Evolutionary conservation across 1,284 basidiomycete genomes (phyloP), one percentile per base, ranked within the genome.

Genomic region (Trametes hirsuta): DNA sequence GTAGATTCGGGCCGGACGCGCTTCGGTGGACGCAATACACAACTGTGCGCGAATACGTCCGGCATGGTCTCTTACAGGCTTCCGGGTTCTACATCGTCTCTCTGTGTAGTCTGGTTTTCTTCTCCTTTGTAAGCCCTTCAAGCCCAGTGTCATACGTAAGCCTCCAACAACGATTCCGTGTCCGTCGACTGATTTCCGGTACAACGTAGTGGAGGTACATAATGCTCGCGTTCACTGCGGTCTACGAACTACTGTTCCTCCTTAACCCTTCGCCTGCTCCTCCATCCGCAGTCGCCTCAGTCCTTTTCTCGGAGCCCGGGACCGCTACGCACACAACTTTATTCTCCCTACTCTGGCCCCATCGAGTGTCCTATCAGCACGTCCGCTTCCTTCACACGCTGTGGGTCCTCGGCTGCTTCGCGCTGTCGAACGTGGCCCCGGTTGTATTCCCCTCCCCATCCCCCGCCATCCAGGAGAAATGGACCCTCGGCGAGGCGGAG

Each of bases 1-100:
- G 22, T 63, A 83, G 92, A 59, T 95, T 95, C 69, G 93, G 93
- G 0, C 86, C 90, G 3, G 84, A 86, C 34, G 86, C 88, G 2
- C 66, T 93, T 22, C 70, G 67, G 0, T 95, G 93, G 91, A 81
- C 78, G 36, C 77, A 86, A 30, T 87, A 87, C 62, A 78, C 78
- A n/a, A 89, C 88, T 0, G 75, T 80, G 25, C 79, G 82, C 52
- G 93, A 95, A 56, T 93, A 87, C 66, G 76, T 95, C 49, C 76
- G 79, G n/a, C 80, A 81, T 6, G 94, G 94, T 2, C 75, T 95
- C 15, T 69, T 85, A 65, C 81, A 81, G 47, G 83, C 86, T 0
- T 77, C 84, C n/a, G 86, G 85, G 0, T 94, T 91, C 69, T 91
- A 95, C 68, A 79, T 93, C 47, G 77, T 87, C 53, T 81, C 89